These are phyloP conservation scores for Cardiospermum halicacabum DNA, from an alignment of 345 rosid genomes.

Conservation along the genomic window DNA sequence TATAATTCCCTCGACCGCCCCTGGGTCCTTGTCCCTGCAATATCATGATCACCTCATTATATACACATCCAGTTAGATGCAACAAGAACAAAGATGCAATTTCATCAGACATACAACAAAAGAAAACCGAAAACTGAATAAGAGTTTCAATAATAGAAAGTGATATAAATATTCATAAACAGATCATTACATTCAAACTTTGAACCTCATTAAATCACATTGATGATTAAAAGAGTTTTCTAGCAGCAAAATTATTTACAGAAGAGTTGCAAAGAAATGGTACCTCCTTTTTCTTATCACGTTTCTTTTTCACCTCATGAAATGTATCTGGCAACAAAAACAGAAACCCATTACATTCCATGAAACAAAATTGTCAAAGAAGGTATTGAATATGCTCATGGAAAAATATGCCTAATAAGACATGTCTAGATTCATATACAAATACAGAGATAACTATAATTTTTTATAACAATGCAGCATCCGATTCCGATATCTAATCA, in stretches of 20 bases:
- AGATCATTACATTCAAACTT: not conserved
- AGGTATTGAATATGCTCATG: too few species aligned
- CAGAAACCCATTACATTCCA: not conserved
- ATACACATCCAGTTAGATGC: not conserved
- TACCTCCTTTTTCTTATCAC: constrained; percentile 67
- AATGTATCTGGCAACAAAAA: constrained; percentile 65
- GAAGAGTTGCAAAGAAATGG: constrained; percentile 8
- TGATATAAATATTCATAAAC: not conserved
- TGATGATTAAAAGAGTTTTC: not conserved
- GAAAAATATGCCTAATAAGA: not conserved
- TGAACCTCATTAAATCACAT: not conserved
- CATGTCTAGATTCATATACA: not conserved
- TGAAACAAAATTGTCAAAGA: too few species aligned
- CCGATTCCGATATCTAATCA: too few species aligned
- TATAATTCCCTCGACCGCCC: constrained; percentile 47
- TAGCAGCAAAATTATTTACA: not conserved
- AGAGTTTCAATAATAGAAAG: not conserved
- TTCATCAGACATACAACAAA: not conserved
- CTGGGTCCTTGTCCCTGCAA: constrained; percentile 43
- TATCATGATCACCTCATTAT: constrained; percentile 8
- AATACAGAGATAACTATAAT: not conserved
- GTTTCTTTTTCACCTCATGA: constrained; percentile 80
- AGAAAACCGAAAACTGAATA: not conserved
- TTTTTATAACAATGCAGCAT: not conserved
- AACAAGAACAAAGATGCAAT: not conserved